A percentile compares a stretch with the other conserved stretches of the same genome.
Conservation (phyloP, 257 asterid species). For the Primulina tabacum region DNA sequence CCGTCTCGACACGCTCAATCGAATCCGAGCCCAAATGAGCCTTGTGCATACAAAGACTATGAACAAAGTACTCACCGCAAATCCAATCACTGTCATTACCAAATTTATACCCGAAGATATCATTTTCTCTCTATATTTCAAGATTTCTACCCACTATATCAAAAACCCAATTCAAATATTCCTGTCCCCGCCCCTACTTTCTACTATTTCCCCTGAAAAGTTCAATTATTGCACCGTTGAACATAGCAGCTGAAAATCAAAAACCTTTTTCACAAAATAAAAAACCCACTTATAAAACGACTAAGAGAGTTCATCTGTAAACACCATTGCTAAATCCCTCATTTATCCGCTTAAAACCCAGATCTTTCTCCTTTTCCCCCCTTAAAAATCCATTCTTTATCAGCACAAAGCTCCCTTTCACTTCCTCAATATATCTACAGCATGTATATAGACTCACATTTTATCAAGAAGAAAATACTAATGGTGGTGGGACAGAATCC, state of each 20-base stretch:
- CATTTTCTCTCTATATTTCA: constrained; percentile 29
- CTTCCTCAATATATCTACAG: not conserved
- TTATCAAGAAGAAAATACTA: not conserved
- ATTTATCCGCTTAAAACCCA: not conserved
- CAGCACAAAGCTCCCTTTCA: not conserved
- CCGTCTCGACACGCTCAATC: constrained; percentile 47
- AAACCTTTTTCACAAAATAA: constrained; percentile 13
- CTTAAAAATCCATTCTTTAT: constrained; percentile 16
- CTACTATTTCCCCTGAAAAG: constrained; percentile 22
- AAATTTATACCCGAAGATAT: constrained; percentile 68
- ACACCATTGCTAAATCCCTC: constrained; percentile 19
- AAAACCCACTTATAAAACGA: constrained; percentile 10
- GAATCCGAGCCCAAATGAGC: constrained; percentile 80
- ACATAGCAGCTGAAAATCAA: constrained; percentile 19
- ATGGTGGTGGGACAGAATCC: constrained; percentile 26
- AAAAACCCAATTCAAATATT: constrained; percentile 25
- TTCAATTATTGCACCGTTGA: constrained; percentile 24
- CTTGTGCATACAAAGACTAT: constrained; percentile 84
- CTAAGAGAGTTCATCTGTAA: constrained; percentile 21
- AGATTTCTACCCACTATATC: constrained; percentile 17
- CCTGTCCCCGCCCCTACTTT: constrained; percentile 18
- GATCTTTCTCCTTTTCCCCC: not conserved
- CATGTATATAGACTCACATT: not conserved
- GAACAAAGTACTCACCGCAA: constrained; percentile 66
- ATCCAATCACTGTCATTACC: constrained; percentile 93